A percentile compares a stretch with the other conserved stretches of the same genome.
phyloP scores from a whole-genome alignment of 331 rosid species.

The Quercus tomentella region DNA sequence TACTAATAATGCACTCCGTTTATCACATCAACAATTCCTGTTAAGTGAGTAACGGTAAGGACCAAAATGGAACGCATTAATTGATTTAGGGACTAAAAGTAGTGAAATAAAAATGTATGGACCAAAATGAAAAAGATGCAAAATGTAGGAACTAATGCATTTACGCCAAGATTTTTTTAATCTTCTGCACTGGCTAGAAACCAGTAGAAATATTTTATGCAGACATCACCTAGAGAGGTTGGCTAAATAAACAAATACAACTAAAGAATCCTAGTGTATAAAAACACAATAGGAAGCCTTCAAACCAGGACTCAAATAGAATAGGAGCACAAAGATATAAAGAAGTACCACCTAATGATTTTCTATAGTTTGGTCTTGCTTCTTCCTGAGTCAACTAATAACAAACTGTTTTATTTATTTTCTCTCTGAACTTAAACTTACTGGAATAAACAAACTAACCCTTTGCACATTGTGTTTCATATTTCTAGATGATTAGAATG shows the following conservation, averaged over 20 bases:
- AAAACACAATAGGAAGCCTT: conserved; percentile 1
- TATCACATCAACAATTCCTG: rapidly evolving
- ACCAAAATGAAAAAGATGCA: too few species aligned
- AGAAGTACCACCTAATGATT: background rate
- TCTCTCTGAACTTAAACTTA: background rate
- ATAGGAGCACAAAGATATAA: background rate
- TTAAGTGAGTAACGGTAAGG: too few species aligned
- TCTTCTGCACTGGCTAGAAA: conserved; percentile 7
- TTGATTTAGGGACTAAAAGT: too few species aligned
- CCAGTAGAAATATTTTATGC: conserved; percentile 22
- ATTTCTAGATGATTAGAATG: background rate
- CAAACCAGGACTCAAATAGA: background rate
- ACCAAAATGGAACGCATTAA: too few species aligned
- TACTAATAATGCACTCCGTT: too few species aligned
- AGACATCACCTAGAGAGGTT: background rate
- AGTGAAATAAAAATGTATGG: too few species aligned
- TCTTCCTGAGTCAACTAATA: background rate
- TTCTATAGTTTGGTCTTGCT: background rate
- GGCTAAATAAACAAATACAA: conserved; percentile 3
- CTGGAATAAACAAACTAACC: background rate
- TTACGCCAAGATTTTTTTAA: background rate
- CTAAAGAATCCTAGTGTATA: background rate
- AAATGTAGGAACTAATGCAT: too few species aligned
- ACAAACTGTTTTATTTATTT: background rate
- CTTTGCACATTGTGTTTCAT: background rate